Evolutionary conservation across 352 stramenopile genomes (phyloP).

Genomic region (Phytophthora macrochlamydospora): DNA sequence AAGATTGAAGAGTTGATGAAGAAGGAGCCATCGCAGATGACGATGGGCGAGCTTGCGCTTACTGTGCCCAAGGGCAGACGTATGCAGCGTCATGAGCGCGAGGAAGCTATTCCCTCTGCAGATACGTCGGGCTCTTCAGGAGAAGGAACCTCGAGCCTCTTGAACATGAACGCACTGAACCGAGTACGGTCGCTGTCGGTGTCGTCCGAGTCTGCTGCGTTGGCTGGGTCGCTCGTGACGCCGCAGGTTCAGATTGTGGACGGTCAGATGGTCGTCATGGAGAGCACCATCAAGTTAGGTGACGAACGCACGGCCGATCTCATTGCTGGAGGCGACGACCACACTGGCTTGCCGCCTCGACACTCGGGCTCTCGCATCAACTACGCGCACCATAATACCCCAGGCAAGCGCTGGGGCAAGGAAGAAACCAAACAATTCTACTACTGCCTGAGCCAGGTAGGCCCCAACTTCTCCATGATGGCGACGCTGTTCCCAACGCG

Average conservation of each 20-base stretch:
- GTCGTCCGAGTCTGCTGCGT: slow-evolving; percentile 64
- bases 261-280: slow-evolving; percentile 83
- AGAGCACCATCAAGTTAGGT: slow-evolving; percentile 70
- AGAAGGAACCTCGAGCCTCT: slow-evolving; percentile 31
- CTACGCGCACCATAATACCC: slow-evolving; percentile 45
- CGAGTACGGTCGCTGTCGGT: slow-evolving; percentile 63
- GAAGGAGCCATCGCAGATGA: slow-evolving; percentile 85
- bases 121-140: slow-evolving; percentile 28
- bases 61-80: slow-evolving; percentile 71
- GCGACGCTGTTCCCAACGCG: slow-evolving; percentile 82
- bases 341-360: slow-evolving; percentile 32
- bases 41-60: slow-evolving; percentile 81
- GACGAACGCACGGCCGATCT: slow-evolving; percentile 44
- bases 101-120: slow-evolving; percentile 36
- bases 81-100: slow-evolving; percentile 64
- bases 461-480: slow-evolving; percentile 89
- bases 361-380: slow-evolving; percentile 46
- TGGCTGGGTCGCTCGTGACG: slow-evolving; percentile 71
- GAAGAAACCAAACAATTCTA: slow-evolving; percentile 90
- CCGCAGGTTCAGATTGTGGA: slow-evolving; percentile 86
- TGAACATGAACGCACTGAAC: slow-evolving; percentile 52
- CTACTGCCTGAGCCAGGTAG: slow-evolving; percentile 86
- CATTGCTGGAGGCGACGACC: slow-evolving; percentile 38
- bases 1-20: slow-evolving; percentile 65
- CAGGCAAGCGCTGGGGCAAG: slow-evolving; percentile 72